Evolutionary conservation across 352 stramenopile species (phyloP), one percentile per base, ranked within the genome.

Genomic region (Elongisporangium anandrum): DNA sequence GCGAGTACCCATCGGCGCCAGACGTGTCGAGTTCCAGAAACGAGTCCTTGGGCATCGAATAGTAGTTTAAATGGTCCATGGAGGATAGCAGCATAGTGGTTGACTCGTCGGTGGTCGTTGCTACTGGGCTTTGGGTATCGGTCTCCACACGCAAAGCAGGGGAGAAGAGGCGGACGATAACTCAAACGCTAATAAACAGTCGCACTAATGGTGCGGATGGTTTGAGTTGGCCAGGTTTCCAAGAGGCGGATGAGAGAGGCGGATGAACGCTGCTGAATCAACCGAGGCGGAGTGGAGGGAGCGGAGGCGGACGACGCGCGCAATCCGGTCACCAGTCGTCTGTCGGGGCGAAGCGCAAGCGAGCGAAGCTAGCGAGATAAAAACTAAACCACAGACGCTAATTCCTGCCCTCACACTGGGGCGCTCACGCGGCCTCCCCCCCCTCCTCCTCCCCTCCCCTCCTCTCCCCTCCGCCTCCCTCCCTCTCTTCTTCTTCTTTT

Each of bases 51-150:
- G 70, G 68, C 73, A 90, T 88, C 61, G 78, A 73, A 68, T 92
- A 92, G 65, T 90, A 92, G 70, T 85, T 87, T 55, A 92, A 69
- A 56, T 90, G 82, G 64, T 92, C 81, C 78, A 92, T 90, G 29
- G 80, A 87, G 60, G 82, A 90, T 38, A 92, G 74, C 59, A 92
- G 63, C 82, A 92, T 92, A 15, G 47, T 73, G 62, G 7, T 20
- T 21, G 15, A 48, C 22, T 49, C 16, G 48, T 22, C 13, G 19
- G 7, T 26, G 48, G 19, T 15, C 4, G 48, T 52, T 9, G 22
- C 6, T 19, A 26, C 22, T 22, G 48, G 48, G 19, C 48, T 52
- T 52, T 52, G 4, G 1, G 49, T 15, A 16, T 20, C 1, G 6
- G 52, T 49, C 56, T 34, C 29, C 38, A 20, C 53, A 22, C 52